Evolutionary conservation across 108 stramenopile genomes (phyloP), one percentile per base, ranked within the genome.

Genomic region (Pinguiococcus pyrenoidosus): DNA sequence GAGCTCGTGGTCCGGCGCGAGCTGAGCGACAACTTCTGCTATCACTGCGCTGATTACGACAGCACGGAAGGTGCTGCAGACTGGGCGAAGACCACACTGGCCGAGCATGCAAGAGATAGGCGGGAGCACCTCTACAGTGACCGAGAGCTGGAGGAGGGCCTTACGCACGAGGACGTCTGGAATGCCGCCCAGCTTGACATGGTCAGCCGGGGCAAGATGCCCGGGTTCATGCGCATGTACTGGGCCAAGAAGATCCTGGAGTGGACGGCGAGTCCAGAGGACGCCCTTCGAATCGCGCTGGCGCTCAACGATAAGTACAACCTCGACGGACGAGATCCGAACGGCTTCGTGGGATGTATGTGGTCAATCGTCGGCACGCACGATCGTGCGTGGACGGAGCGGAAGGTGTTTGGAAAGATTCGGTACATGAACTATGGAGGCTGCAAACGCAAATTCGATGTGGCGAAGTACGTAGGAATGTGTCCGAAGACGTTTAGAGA

Each of bases 221-320:
- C 96, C 72, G 94, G 94, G 22, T 99, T 96, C 60, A 62, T 83
- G 71, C 76, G 97, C 28, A 99, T 99, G 97, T 96, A 96, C 62
- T 99, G 97, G 97, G 97, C 97, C 28, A 99, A 99, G 66, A 96
- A 99, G 64, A 86, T 96, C 44, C 70, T 96, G 29, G 92, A 94
- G 60, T 99, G 97, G 97, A 88, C 97, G 0, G 49, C 64, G 20
- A 60, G 77, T 4, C 92, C 97, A 3, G 62, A 59, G 7, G 65
- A 79, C 27, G 97, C 97, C 2, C 64, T 96, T 4, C 64, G 46
- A 29, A 8, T 51, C 14, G 25, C n/a, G 2, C 16, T 27, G 41
- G 26, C 0, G 22, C 73, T 99, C 50, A 99, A 99, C 72, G 97
- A 99, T 58, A 75, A 82, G 57, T 99, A 90, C 54, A 76, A 81